A percentile compares a stretch with the other conserved stretches of the same genome.
These are phyloP conservation scores for Rhodomyrtus psidioides DNA, from an alignment of 441 rosid genomes.

Conservation along the genomic window DNA sequence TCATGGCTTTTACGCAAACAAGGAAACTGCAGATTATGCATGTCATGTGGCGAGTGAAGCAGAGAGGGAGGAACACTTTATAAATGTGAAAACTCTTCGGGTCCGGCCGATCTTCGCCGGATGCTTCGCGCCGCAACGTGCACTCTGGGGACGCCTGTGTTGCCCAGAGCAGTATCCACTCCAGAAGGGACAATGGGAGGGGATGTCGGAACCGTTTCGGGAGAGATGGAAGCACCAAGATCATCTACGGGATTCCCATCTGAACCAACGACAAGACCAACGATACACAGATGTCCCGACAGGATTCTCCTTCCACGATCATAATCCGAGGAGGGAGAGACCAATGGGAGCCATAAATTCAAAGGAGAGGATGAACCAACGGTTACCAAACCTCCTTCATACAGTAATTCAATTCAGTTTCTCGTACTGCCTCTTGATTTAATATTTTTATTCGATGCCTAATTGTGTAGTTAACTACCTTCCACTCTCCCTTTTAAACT, in stretches of 20 bases:
- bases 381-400: neutral
- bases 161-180: constrained; percentile 70
- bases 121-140: constrained; percentile 38
- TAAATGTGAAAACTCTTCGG: constrained; percentile 57
- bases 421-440: too few species aligned
- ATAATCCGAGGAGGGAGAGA: constrained; percentile 21
- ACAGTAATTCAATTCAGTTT: too few species aligned
- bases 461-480: neutral
- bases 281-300: constrained; percentile 76
- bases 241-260: constrained; percentile 82
- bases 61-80: neutral
- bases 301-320: constrained; percentile 66
- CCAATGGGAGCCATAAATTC: neutral
- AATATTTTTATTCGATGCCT: too few species aligned
- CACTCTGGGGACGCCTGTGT: constrained; percentile 67
- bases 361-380: neutral
- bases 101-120: constrained; percentile 64
- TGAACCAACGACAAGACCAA: constrained; percentile 69
- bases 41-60: neutral
- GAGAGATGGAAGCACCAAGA: constrained; percentile 52
- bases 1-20: neutral
- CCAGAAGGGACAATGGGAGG: neutral
- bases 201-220: neutral
- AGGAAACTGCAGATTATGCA: too few species aligned
- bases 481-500: neutral